Conservation (phyloP, 495 filamentous ascomycete genomes). For the Aspergillus indologenus region DNA sequence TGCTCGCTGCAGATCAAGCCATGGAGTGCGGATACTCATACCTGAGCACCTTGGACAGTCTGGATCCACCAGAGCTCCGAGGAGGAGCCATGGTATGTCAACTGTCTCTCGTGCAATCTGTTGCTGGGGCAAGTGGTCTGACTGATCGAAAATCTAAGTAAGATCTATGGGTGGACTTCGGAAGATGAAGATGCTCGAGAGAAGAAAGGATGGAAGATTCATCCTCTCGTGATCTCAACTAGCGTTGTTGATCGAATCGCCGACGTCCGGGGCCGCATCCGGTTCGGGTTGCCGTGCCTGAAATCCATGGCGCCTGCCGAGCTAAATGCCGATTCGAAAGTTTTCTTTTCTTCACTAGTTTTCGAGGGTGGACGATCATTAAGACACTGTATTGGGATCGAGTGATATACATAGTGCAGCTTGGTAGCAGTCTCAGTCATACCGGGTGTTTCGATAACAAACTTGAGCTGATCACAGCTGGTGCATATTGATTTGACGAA, state of each 20-base stretch:
- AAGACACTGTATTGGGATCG: neutral
- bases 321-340: slow-evolving; percentile 25
- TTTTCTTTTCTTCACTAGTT: slow-evolving; percentile 38
- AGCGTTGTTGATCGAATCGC: neutral
- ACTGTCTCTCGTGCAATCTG: neutral
- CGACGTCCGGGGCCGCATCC: slow-evolving; percentile 10
- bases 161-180: neutral
- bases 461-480: too few species aligned
- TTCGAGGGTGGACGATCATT: neutral
- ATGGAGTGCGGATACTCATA: neutral
- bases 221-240: neutral
- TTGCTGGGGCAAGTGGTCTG: neutral
- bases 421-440: too few species aligned
- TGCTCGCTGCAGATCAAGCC: neutral
- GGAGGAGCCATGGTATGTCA: slow-evolving; percentile 11
- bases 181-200: neutral
- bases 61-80: neutral
- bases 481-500: too few species aligned
- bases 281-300: slow-evolving; percentile 31
- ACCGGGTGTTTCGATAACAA: too few species aligned
- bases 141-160: neutral
- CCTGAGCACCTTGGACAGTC: neutral
- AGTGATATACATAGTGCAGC: neutral
- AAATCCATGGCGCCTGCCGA: slow-evolving; percentile 29
- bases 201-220: neutral